A percentile compares a stretch with the other conserved stretches of the same genome.
Evolutionary conservation across 208 protist species (phyloP).

Genomic region (Blastocrithidia nonstop): DNA sequence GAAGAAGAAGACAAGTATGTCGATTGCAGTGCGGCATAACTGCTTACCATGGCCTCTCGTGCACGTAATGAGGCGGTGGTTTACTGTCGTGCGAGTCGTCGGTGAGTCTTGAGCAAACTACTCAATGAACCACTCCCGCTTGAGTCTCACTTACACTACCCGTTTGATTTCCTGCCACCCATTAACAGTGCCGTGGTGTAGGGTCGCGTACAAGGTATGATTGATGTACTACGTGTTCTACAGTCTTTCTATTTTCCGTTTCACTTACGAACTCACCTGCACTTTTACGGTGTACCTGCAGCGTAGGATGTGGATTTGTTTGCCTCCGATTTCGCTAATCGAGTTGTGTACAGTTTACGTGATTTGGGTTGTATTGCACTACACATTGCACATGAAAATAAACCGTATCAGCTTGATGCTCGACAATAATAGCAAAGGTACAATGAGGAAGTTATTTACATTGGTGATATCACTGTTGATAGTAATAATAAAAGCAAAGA

Average conservation of each 20-base stretch:
- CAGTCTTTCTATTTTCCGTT: constrained; percentile 73
- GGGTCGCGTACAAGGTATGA: constrained; percentile 20
- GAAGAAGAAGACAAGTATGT: constrained; percentile 5
- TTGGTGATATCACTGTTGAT: no score
- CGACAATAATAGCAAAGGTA: not conserved
- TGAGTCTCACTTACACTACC: constrained; percentile 61
- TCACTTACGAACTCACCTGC: constrained; percentile 50
- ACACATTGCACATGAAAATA: constrained; percentile 2
- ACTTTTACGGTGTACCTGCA: constrained; percentile 64
- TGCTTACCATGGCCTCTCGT: constrained; percentile 67
- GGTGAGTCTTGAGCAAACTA: constrained; percentile 49
- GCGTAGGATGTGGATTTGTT: constrained; percentile 51
- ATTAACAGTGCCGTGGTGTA: constrained; percentile 65
- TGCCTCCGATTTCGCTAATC: constrained; percentile 50
- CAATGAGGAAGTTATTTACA: not conserved
- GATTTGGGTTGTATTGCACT: constrained; percentile 33
- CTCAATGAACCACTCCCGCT: constrained; percentile 72
- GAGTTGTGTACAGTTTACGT: constrained; percentile 31
- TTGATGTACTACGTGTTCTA: constrained; percentile 58
- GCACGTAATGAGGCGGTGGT: constrained; percentile 49
- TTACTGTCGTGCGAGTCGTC: constrained; percentile 38
- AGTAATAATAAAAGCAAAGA: not conserved
- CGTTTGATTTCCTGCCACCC: constrained; percentile 59
- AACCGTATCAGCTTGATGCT: not conserved
- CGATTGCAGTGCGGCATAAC: constrained; percentile 44